phyloP scores from a whole-genome alignment of 176 grass and related monocot species.

The Alloteropsis semialata region DNA sequence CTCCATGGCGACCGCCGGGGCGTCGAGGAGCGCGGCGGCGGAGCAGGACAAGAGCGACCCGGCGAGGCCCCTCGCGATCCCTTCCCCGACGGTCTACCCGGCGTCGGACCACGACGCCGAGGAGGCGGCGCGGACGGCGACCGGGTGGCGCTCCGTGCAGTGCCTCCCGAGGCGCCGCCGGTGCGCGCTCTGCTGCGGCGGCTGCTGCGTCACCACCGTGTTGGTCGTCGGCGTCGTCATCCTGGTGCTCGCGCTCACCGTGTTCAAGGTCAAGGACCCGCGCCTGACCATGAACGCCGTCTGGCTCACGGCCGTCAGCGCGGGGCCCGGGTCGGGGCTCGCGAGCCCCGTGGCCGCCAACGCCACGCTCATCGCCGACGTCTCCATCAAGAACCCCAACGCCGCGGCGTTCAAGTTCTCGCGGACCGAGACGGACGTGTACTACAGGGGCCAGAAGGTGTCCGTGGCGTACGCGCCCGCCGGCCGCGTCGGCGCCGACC shows the following conservation, averaged over 20 bases:
- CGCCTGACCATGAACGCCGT: slow-evolving; percentile 56
- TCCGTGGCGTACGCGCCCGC: slow-evolving; percentile 58
- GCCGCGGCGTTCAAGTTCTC: slow-evolving; percentile 60
- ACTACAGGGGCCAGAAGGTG: slow-evolving; percentile 35
- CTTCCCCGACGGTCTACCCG: slow-evolving; percentile 45
- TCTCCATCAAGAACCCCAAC: slow-evolving; percentile 84
- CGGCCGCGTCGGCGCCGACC: slow-evolving; percentile 38
- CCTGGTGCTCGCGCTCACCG: slow-evolving; percentile 61
- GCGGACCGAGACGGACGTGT: slow-evolving; percentile 44
- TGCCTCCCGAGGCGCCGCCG: slow-evolving; percentile 46
- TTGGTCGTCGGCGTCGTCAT: slow-evolving; percentile 49
- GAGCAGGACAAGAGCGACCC: slow-evolving; percentile 15
- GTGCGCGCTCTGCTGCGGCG: slow-evolving; percentile 52
- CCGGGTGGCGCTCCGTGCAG: slow-evolving; percentile 31
- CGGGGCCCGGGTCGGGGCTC: neutral
- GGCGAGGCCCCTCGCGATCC: slow-evolving; percentile 19
- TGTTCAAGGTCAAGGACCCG: slow-evolving; percentile 78
- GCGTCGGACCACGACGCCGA: neutral
- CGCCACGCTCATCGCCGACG: slow-evolving; percentile 58
- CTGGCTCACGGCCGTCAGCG: slow-evolving; percentile 33
- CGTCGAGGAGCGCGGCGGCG: neutral
- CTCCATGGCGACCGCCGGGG: slow-evolving; percentile 18
- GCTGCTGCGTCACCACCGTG: slow-evolving; percentile 43
- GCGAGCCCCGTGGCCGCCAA: slow-evolving; percentile 39
- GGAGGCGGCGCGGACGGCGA: slow-evolving; percentile 1